These are phyloP conservation scores for Suillus decipiens DNA, from an alignment of 768 basidiomycete genomes.

Conservation along the genomic window DNA sequence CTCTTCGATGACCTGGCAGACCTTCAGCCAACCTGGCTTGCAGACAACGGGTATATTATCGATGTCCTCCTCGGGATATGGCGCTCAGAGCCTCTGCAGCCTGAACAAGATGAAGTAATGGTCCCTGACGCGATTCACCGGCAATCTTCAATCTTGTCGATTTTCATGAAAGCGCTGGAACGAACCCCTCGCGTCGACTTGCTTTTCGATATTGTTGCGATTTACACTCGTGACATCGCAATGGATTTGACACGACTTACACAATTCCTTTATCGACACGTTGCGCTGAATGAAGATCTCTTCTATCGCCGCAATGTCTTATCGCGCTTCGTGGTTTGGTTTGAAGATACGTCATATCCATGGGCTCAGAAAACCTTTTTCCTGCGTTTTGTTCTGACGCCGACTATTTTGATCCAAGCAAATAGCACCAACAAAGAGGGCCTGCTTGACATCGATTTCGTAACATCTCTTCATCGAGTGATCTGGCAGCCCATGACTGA, in stretches of 20 bases:
- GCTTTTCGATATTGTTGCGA: slow-evolving; percentile 81
- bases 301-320: slow-evolving; percentile 81
- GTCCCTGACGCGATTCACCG: slow-evolving; percentile 56
- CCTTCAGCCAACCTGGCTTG: slow-evolving; percentile 70
- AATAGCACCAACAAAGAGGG: slow-evolving; percentile 54
- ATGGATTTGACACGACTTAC: slow-evolving; percentile 80
- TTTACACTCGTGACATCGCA: slow-evolving; percentile 78
- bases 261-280: slow-evolving; percentile 84
- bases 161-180: slow-evolving; percentile 75
- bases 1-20: slow-evolving; percentile 76
- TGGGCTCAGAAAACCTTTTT: slow-evolving; percentile 80
- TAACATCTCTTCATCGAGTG: slow-evolving; percentile 65
- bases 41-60: slow-evolving; percentile 64
- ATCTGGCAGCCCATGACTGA: slow-evolving; percentile 84
- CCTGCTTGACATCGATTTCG: slow-evolving; percentile 71
- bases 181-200: slow-evolving; percentile 81
- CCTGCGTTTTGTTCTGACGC: slow-evolving; percentile 84
- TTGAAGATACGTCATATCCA: slow-evolving; percentile 60
- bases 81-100: slow-evolving; percentile 50
- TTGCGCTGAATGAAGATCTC: slow-evolving; percentile 69
- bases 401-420: slow-evolving; percentile 80
- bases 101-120: slow-evolving; percentile 44
- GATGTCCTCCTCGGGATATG: slow-evolving; percentile 76
- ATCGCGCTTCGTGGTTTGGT: slow-evolving; percentile 84
- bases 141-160: slow-evolving; percentile 65